Evolutionary conservation across 2,329 filamentous ascomycete genomes (phyloP).

Genomic region (Colletotrichum sp.): DNA sequence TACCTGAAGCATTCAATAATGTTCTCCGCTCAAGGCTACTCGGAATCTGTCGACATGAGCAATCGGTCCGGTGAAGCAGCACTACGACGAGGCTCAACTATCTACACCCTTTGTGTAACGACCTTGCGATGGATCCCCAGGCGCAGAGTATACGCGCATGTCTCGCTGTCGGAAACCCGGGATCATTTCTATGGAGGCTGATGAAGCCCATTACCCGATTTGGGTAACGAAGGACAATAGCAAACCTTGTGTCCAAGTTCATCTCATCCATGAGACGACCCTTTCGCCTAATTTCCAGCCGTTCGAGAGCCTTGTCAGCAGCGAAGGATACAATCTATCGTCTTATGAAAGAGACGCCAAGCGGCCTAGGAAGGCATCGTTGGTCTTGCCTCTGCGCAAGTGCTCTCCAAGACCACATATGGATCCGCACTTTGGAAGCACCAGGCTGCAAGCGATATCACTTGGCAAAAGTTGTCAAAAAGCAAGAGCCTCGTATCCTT

Average conservation of each 20-base stretch:
- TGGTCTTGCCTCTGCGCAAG: neutral
- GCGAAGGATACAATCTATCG: neutral
- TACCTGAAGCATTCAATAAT: neutral
- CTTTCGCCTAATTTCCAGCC: neutral
- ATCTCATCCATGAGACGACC: neutral
- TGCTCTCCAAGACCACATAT: neutral
- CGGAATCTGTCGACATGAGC: too few species aligned
- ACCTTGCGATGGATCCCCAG: neutral
- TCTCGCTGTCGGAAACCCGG: neutral
- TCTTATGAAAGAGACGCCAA: neutral
- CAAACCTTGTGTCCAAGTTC: neutral
- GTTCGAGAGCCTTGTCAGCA: neutral
- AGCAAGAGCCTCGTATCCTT: fast-evolving
- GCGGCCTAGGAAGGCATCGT: neutral
- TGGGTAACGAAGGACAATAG: neutral
- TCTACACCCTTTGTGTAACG: neutral
- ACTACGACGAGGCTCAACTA: neutral
- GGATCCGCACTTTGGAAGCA: neutral
- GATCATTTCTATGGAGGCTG: neutral
- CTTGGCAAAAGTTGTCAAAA: neutral
- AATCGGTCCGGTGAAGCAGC: neutral
- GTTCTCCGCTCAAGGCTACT: too few species aligned
- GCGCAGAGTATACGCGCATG: neutral
- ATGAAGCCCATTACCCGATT: neutral
- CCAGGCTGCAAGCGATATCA: neutral